These are phyloP conservation scores for Pulveroboletus sp. DNA, from an alignment of 768 basidiomycete species.

Conservation along the genomic window DNA sequence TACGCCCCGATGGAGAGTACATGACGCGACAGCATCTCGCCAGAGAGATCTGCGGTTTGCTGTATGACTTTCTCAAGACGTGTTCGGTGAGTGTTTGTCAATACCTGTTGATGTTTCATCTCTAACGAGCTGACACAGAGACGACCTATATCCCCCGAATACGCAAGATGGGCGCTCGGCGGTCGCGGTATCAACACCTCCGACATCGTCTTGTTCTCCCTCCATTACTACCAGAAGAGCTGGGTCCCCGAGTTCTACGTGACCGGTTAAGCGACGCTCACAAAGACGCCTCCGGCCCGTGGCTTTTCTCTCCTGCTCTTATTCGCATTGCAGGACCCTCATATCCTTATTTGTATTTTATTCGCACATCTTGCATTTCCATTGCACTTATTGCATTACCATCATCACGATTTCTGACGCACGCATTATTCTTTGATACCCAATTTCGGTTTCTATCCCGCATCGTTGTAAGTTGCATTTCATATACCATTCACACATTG, in stretches of 20 bases:
- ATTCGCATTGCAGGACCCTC: not conserved
- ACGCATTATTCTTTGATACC: no score
- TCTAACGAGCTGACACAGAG: slow-evolving; percentile 4
- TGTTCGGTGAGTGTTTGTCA: slow-evolving; percentile 6
- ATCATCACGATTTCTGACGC: no score
- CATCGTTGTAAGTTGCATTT: no score
- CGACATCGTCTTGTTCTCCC: slow-evolving; percentile 20
- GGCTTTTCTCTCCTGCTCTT: not conserved
- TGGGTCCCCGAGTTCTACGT: slow-evolving; percentile 32
- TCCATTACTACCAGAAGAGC: slow-evolving; percentile 26
- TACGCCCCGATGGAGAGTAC: not conserved
- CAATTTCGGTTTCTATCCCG: no score
- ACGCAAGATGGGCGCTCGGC: slow-evolving; percentile 20
- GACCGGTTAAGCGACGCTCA: slow-evolving; percentile 17
- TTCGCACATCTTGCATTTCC: not conserved
- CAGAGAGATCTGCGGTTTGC: slow-evolving; percentile 11
- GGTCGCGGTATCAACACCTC: slow-evolving; percentile 9
- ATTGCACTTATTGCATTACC: no score
- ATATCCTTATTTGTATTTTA: slow-evolving; percentile 9
- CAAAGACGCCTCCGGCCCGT: not conserved
- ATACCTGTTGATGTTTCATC: not conserved
- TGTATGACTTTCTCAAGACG: slow-evolving; percentile 6
- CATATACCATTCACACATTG: no score
- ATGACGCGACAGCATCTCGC: slow-evolving; percentile 23
- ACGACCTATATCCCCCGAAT: slow-evolving; percentile 8